phyloP scores from a whole-genome alignment of 805 yeast species.

The Yamadazyma nakazawae region DNA sequence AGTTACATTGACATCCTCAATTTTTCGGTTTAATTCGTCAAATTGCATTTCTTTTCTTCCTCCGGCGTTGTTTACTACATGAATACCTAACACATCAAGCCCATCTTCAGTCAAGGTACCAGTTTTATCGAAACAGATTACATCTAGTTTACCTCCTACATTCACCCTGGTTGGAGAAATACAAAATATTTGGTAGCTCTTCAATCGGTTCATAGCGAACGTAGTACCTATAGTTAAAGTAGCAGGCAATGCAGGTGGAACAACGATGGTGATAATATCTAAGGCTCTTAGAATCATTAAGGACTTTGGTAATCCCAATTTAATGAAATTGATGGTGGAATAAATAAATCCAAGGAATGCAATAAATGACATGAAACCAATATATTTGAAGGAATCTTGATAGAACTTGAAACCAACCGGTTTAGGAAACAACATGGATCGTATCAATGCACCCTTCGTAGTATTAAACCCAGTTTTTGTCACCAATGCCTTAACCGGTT shows the following conservation, averaged over 20 bases:
- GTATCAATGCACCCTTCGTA: slow-evolving; percentile 87
- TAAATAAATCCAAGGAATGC: slow-evolving; percentile 82
- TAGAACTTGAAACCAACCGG: slow-evolving; percentile 93
- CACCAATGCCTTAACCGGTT: slow-evolving; percentile 82
- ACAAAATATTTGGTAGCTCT: slow-evolving; percentile 67
- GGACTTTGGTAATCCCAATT: slow-evolving; percentile 64
- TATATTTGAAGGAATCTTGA: slow-evolving; percentile 90
- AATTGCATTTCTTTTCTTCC: slow-evolving; percentile 40
- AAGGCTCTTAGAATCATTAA: slow-evolving; percentile 83
- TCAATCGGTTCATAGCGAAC: slow-evolving; percentile 78
- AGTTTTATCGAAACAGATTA: slow-evolving; percentile 92
- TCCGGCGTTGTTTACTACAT: slow-evolving; percentile 38
- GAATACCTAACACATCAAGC: slow-evolving; percentile 70
- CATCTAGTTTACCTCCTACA: slow-evolving; percentile 92
- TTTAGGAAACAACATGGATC: slow-evolving; percentile 96
- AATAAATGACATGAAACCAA: slow-evolving; percentile 87
- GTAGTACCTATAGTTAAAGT: slow-evolving; percentile 95
- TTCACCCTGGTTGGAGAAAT: slow-evolving; percentile 93
- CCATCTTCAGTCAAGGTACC: slow-evolving; percentile 98
- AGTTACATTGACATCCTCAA: slow-evolving; percentile 7
- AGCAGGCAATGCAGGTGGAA: slow-evolving; percentile 98
- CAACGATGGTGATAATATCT: slow-evolving; percentile 93
- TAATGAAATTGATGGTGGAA: slow-evolving; percentile 79
- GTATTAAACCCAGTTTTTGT: slow-evolving; percentile 91
- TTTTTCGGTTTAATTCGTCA: slow-evolving; percentile 21